Base-by-base conservation (phyloP, 2,329 filamentous ascomycete species). In the Aspergillus spinulosporus region DNA sequence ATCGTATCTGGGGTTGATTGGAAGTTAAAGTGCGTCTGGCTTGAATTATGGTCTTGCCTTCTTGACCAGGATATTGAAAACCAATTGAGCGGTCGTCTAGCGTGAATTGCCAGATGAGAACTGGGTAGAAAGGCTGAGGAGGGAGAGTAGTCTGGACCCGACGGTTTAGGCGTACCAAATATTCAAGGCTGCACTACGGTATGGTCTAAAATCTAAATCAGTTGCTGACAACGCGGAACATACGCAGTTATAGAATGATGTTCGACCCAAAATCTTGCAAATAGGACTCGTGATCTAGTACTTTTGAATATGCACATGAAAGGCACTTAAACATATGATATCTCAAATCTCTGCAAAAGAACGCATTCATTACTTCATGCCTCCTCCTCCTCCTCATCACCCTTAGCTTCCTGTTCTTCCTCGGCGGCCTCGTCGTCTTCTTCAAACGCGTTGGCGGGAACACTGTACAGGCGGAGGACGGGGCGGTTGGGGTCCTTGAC, bases 401-500 rank as follows among this genome's bases (percentile, higher is more conserved):
- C 81, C 42, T 79, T 81, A 56, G 79, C 78, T 64, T 83, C 80
- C 50, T 80, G 82, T 51, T 80, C 82, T 34, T 78, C 78, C 34
- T 81, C 82, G 34, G 78, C 78, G 34, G 81, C 82, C 58, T 89
- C 88, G 50, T 95, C 91, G 3, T 84, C 88, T 67, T 97, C 93
- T 67, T 97, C 94, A 72, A 97, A 93, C 60, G 90, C 94, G 68
- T 88, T 86, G 50, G 84, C 78, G 1, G 94, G 94, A 5, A 99
- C 90, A 74, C 92, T 88, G 80, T 99, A 99, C 69, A 99, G 79
- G 61, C 94, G 87, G 64, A 99, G 85, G 62, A 97, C 90, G 57
- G 89, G 85, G 87, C 97, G 97, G 83, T 99, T 99, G 58, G 94
- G 94, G 76, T 99, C 94, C 87, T 88, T 87, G 69, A 87, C 82